These are phyloP conservation scores for Sophora flavescens DNA, from an alignment of 306 rosid species.

Conservation along the genomic window DNA sequence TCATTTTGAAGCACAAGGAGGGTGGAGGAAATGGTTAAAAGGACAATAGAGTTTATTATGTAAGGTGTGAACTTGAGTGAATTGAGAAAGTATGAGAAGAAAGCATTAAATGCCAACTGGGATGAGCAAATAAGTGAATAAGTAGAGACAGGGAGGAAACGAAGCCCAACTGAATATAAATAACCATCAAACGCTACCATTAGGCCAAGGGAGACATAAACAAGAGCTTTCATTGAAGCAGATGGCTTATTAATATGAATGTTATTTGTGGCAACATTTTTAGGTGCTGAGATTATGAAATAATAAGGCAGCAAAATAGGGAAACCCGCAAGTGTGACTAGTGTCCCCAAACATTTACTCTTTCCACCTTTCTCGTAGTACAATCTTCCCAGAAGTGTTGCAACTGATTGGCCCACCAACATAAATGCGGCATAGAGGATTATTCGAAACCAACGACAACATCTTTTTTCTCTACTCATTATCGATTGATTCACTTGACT, in stretches of 20 bases:
- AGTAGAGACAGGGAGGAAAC: slow-evolving; percentile 53
- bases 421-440: neutral
- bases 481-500: neutral
- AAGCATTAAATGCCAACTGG: slow-evolving; percentile 56
- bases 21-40: neutral
- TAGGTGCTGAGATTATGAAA: neutral
- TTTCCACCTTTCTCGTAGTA: slow-evolving; percentile 54
- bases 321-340: too few relatives aligned
- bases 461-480: neutral
- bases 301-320: slow-evolving; percentile 43
- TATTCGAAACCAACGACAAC: slow-evolving; percentile 7
- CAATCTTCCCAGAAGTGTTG: slow-evolving; percentile 29
- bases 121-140: slow-evolving; percentile 54
- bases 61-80: slow-evolving; percentile 32
- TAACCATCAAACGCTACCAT: neutral
- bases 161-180: neutral
- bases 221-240: neutral
- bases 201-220: neutral
- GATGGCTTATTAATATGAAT: neutral
- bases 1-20: neutral
- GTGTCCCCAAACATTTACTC: slow-evolving; percentile 58
- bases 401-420: slow-evolving; percentile 47
- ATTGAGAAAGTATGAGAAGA: slow-evolving; percentile 60
- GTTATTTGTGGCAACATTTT: too few relatives aligned
- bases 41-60: neutral